A percentile compares a stretch with the other conserved stretches of the same genome.
Conservation (phyloP, 768 basidiomycete genomes). For the Kwoniella dejecticola region DNA sequence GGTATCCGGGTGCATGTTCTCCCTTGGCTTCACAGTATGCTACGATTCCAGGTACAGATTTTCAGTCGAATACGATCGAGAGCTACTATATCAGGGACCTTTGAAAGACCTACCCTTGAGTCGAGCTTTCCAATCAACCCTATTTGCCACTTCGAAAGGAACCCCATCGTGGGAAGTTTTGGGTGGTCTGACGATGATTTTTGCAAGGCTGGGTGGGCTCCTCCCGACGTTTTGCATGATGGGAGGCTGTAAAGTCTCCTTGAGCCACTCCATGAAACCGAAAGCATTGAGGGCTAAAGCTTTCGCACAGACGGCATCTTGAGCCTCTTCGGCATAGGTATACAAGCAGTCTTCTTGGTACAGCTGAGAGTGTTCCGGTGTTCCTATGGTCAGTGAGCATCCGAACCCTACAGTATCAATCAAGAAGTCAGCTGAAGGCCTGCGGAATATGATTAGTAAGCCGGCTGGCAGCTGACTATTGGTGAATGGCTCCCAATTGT, state of each 20-base stretch:
- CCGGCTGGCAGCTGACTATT: slow-evolving; percentile 1
- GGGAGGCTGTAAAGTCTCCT: neutral
- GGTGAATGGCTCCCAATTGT: slow-evolving; percentile 6
- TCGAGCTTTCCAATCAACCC: no score
- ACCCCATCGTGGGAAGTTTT: no score
- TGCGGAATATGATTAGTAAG: neutral
- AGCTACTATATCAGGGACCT: no score
- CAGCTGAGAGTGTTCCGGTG: neutral
- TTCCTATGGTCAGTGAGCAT: slow-evolving; percentile 13
- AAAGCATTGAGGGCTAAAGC: slow-evolving; percentile 25
- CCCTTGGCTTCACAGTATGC: neutral
- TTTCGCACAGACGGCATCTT: slow-evolving; percentile 21
- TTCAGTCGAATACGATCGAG: no score
- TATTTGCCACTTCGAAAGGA: no score
- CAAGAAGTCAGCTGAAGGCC: neutral
- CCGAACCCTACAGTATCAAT: slow-evolving; percentile 9
- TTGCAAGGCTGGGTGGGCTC: neutral
- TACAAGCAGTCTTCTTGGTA: slow-evolving; percentile 16
- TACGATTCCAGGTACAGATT: no score
- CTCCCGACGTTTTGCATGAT: neutral
- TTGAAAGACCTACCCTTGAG: no score
- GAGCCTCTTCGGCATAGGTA: slow-evolving; percentile 8
- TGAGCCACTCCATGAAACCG: slow-evolving; percentile 26
- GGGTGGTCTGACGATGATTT: slow-evolving; percentile 8
- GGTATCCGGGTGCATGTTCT: neutral